These are phyloP conservation scores for Rhodomyrtus psidioides DNA, from an alignment of 441 rosid species.

Conservation along the genomic window DNA sequence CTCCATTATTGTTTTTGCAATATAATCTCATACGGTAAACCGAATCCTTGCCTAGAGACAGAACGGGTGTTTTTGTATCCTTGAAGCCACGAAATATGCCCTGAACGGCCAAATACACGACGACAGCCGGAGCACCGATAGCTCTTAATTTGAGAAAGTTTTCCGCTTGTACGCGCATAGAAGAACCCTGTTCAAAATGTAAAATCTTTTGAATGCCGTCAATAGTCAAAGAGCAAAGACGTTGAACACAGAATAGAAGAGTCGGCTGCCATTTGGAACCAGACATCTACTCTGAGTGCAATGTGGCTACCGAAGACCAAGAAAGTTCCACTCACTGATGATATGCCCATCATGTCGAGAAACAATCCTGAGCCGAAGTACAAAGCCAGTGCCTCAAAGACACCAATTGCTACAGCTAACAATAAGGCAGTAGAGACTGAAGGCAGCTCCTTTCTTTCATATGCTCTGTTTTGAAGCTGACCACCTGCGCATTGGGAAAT, in stretches of 20 bases:
- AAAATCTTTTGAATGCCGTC: not conserved
- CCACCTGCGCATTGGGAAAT: not conserved
- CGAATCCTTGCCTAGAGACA: constrained; percentile 64
- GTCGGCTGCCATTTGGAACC: not conserved
- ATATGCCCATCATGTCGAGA: constrained; percentile 74
- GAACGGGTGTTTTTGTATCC: constrained; percentile 83
- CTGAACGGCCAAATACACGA: constrained; percentile 83
- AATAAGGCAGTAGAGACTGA: constrained; percentile 91
- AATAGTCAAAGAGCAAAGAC: not conserved
- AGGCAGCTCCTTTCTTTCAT: constrained; percentile 67
- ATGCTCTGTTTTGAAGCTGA: not conserved
- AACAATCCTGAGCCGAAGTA: constrained; percentile 70
- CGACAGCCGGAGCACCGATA: constrained; percentile 92
- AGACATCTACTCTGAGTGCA: not conserved
- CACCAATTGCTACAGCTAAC: constrained; percentile 77
- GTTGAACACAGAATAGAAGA: not conserved
- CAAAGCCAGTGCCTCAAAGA: constrained; percentile 70
- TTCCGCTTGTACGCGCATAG: constrained; percentile 65
- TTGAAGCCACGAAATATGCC: constrained; percentile 96
- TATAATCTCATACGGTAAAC: not conserved
- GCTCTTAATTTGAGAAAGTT: constrained; percentile 71
- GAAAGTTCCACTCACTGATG: constrained; percentile 42
- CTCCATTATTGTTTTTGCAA: not conserved
- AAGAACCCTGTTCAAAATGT: constrained; percentile 45
- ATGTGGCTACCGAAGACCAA: not conserved